Evolutionary conservation across 176 grass and related monocot species (phyloP), one percentile per base, ranked within the genome.

Genomic region (Zea luxurians): DNA sequence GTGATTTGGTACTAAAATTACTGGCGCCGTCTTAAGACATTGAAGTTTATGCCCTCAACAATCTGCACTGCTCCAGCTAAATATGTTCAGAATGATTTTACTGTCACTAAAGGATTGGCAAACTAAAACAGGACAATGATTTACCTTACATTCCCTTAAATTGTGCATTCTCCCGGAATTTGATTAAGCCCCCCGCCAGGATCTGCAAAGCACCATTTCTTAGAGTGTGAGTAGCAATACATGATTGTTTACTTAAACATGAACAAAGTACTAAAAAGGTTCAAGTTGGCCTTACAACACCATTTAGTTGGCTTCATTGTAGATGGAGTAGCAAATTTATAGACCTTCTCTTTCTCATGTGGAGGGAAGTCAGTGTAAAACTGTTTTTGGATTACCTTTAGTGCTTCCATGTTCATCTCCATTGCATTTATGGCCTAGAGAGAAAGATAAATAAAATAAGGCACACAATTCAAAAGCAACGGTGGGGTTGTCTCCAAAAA

Each of bases 291-390:
- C 89, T 81, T 87, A 99, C 92, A 99, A 73, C 80, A 89, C 96
- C 92, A 99, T 75, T 99, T 89, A 70, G 96, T 99, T 78, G 96
- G 96, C 77, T 99, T 99, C 86, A 99, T 94, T 5, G 96, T 99
- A 52, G 96, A 99, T 71, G 96, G 96, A 60, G 90, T 99, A 65
- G 92, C 92, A 90, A 92, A 99, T 68, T 94, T 92, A 73, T 95
- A 99, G 17, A 92, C 17, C 18, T 79, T 75, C 71, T 99, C 92
- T 83, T 92, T 86, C 6, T 89, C 87, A 4, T 94, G 92, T 58
- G 89, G 44, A 78, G 85, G 96, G 66, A 99, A 94, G 64, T 89
- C 92, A 3, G 68, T 73, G 59, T 95, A 99, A 82, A 99, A 99
- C 79, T 88, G 84, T 57, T 66, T 86, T 78, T 99, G 92, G 38